These are phyloP conservation scores for Salvia miltiorrhiza DNA, from an alignment of 257 asterid genomes.

Conservation along the genomic window DNA sequence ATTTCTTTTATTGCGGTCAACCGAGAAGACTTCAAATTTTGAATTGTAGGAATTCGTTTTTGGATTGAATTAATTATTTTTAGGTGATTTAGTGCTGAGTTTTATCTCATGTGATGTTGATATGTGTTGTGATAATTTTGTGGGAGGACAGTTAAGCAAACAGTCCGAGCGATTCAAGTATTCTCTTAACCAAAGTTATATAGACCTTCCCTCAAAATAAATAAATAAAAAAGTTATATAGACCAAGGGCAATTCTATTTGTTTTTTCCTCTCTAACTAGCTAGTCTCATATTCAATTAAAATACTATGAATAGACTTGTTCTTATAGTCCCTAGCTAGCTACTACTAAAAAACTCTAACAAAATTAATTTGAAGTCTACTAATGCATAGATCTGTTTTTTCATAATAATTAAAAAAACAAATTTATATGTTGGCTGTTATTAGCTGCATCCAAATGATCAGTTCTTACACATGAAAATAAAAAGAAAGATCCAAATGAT, in stretches of 20 bases:
- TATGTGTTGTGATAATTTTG: not conserved
- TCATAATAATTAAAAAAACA: too few species aligned
- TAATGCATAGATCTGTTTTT: too few species aligned
- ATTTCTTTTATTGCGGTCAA: constrained; percentile 35
- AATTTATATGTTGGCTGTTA: too few species aligned
- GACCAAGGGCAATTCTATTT: too few species aligned
- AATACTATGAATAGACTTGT: not conserved
- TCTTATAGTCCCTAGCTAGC: too few species aligned
- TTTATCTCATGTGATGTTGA: constrained; percentile 26
- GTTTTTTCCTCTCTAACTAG: not conserved
- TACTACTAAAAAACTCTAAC: too few species aligned
- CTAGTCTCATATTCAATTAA: not conserved
- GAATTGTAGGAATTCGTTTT: not conserved
- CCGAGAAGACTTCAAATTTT: not conserved
- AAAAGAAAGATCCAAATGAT: too few species aligned
- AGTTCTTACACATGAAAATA: too few species aligned
- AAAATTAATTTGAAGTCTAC: too few species aligned
- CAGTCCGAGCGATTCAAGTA: not conserved
- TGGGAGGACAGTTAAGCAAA: not conserved
- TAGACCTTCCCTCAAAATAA: too few species aligned
- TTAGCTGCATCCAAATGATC: too few species aligned
- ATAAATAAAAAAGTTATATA: not conserved
- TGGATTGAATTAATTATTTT: not conserved
- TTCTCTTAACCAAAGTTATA: not conserved
- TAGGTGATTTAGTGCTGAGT: constrained; percentile 17